Evolutionary conservation across 805 yeast genomes (phyloP).

Genomic region (Metschnikowia koreensis): DNA sequence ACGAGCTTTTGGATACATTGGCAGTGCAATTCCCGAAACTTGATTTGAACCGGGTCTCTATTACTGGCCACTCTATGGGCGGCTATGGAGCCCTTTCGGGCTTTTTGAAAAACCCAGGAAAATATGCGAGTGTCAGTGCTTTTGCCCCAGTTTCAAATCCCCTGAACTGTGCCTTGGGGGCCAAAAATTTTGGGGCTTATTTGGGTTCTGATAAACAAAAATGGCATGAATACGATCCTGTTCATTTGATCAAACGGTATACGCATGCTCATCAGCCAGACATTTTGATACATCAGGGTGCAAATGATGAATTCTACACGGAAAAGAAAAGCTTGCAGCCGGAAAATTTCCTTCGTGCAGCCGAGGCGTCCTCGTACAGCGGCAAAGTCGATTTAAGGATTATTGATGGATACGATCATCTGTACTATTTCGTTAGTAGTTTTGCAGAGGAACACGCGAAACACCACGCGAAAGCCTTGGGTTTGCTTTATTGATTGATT

Average conservation of each 20-base stretch:
- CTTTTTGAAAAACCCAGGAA: constrained; percentile 65
- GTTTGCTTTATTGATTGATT: constrained; percentile 24
- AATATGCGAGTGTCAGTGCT: constrained; percentile 78
- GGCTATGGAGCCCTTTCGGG: constrained; percentile 87
- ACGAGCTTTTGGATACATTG: constrained; percentile 63
- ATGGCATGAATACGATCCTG: constrained; percentile 83
- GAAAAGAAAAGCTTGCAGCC: constrained; percentile 68
- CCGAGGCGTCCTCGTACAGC: constrained; percentile 55
- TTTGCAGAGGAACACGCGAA: constrained; percentile 82
- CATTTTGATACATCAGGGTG: constrained; percentile 83
- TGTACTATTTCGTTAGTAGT: constrained; percentile 78
- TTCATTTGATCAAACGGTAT: constrained; percentile 61
- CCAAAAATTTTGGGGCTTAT: constrained; percentile 76
- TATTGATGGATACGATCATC: constrained; percentile 87
- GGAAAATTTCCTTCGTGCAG: constrained; percentile 62
- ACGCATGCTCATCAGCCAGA: constrained; percentile 49
- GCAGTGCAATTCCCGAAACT: constrained; percentile 43
- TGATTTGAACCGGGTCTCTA: constrained; percentile 64
- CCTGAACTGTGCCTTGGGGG: constrained; percentile 77
- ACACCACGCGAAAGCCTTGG: constrained; percentile 75
- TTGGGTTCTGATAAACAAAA: constrained; percentile 57
- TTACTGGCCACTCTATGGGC: constrained; percentile 99
- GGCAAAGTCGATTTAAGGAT: constrained; percentile 57
- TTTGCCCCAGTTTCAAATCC: constrained; percentile 92
- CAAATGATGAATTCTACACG: constrained; percentile 67